Percentiles rank a stretch among this genome's conserved stretches.
phyloP scores from a whole-genome alignment of 345 rosid genomes.

The Brassica juncea region DNA sequence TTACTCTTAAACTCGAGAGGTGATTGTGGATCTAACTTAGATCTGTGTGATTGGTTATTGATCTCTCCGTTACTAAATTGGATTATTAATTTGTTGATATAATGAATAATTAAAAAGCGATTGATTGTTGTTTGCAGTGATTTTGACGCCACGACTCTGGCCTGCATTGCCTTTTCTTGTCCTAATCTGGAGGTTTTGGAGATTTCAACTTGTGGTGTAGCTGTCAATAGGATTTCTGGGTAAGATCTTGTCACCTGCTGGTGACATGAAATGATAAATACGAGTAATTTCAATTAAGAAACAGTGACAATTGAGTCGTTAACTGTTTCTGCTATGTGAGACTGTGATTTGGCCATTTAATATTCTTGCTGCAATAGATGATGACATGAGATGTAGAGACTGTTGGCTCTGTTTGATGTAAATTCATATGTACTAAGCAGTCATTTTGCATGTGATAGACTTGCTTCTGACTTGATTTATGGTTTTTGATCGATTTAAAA shows the following conservation, averaged over 20 bases:
- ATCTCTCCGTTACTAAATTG: not conserved
- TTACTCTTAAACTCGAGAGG: conserved; percentile 83
- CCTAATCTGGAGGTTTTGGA: conserved; percentile 86
- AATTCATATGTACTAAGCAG: not conserved
- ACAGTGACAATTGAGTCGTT: not conserved
- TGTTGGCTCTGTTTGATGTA: not conserved
- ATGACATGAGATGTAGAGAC: not conserved
- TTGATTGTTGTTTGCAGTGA: conserved; percentile 57
- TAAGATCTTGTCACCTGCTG: conserved; percentile 30
- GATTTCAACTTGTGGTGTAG: conserved; percentile 54
- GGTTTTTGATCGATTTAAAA: not conserved
- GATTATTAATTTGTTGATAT: not conserved
- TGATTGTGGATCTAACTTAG: conserved; percentile 47
- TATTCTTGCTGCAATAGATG: not conserved
- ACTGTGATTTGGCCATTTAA: conserved; percentile 4
- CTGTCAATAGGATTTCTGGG: conserved; percentile 90
- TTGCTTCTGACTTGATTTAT: not conserved
- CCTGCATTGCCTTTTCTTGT: conserved; percentile 95
- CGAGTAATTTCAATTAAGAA: not conserved
- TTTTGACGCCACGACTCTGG: conserved; percentile 82
- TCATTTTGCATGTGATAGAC: not conserved
- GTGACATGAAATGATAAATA: not conserved
- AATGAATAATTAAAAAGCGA: not conserved
- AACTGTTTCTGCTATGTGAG: conserved; percentile 1
- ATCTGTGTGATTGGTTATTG: conserved; percentile 37